Base-by-base conservation (phyloP, 441 rosid genomes). In the Macaranga tanarius region DNA sequence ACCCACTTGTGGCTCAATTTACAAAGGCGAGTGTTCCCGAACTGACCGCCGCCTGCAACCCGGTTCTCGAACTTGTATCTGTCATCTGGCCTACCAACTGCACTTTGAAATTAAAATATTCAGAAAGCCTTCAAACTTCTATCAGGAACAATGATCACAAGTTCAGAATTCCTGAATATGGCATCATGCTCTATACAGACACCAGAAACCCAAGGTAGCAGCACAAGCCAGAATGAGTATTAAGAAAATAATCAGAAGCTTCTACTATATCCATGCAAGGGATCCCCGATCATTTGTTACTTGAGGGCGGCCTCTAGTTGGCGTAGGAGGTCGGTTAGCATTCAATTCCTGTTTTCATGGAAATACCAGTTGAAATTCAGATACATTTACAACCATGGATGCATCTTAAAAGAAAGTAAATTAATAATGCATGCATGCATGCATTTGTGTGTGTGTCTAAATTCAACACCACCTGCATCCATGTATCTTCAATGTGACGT, bases 271-370 rank as follows among this genome's bases (percentile, higher is more conserved):
- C 93, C 97, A 95, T 70, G 97, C 99, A 60, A 90, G 92, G 73
- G 97, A 82, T 68, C 95, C 97, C 26, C 93, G 85, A 69, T 95
- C 99, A 71, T 87, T 93, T 69, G 95, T 74, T 69, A 73, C 87
- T 79, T 84, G 97, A 77, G 98, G 97, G 40, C 98, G 99, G 47
- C 98, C 98, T 86, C 99, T 85, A 4, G 98, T 91, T 70, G 99
- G 99, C 12, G 99, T 95, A 0, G 98, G 88, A 74, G 97, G 99
- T 77, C 99, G 77, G 77, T 95, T 93, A 57, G 98, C 98, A 48
- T 93, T 95, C 71, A 95, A 85, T 84, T 95, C 99, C 99, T 95
- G 88, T 67, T 44, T 69, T 42, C 75, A 62, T 16, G 58, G 57
- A 34, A 34, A 34, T 42, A 69, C 64, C 59, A 62, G 54, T 34